Conservation (phyloP, 176 grass and related monocot genomes). For the Aegilops umbellulata region DNA sequence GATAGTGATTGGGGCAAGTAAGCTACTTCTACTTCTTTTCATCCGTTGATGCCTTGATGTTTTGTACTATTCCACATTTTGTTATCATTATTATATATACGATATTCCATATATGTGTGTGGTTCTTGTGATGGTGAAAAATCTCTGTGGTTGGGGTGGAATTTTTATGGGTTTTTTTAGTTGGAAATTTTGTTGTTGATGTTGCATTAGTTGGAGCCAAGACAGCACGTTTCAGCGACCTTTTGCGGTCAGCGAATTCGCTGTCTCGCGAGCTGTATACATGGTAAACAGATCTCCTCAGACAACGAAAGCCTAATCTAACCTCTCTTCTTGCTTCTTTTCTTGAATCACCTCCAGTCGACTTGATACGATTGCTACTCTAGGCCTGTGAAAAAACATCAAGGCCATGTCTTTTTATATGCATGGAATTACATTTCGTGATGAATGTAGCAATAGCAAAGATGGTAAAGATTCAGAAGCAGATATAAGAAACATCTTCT, state of each 20-base stretch:
- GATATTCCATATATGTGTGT: not conserved
- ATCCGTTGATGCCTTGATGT: not conserved
- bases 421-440: not conserved
- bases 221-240: conserved; percentile 34
- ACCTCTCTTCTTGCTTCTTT: not conserved
- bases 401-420: not conserved
- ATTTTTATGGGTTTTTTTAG: not conserved
- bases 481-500: too few species aligned
- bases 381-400: not conserved
- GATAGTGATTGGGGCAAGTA: not conserved
- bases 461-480: not conserved
- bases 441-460: not conserved
- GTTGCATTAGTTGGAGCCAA: not conserved
- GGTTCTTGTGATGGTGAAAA: conserved; percentile 27
- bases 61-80: not conserved
- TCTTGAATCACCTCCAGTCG: not conserved
- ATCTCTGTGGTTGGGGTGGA: not conserved
- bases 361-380: not conserved
- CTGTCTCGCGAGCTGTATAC: conserved; percentile 21
- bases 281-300: not conserved
- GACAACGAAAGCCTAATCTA: conserved; percentile 18
- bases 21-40: not conserved
- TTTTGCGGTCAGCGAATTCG: conserved; percentile 34
- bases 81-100: not conserved
- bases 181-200: not conserved